A percentile compares a stretch with the other conserved stretches of the same genome.
These are phyloP conservation scores for Leccinum holopus DNA, from an alignment of 1,284 basidiomycete species.

Conservation along the genomic window DNA sequence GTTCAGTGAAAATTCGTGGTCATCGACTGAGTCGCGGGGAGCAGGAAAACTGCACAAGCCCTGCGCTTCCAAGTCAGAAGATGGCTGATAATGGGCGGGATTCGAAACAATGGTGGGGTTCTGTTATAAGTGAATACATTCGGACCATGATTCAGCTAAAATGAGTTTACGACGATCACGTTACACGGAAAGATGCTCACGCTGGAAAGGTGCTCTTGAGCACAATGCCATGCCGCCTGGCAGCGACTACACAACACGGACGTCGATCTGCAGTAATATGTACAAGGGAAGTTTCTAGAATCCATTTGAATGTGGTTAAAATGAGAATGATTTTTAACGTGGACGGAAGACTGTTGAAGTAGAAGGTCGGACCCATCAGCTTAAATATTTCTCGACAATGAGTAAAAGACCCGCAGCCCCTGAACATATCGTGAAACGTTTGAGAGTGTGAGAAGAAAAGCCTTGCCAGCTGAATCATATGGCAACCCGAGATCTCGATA, in stretches of 20 bases:
- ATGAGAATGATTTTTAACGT: conserved; percentile 7
- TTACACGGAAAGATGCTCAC: conserved; percentile 42
- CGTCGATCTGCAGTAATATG: conserved; percentile 65
- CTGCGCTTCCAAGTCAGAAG: not conserved
- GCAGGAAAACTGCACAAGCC: not conserved
- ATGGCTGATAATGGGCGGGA: not conserved
- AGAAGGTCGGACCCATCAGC: not conserved
- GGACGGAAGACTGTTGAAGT: conserved; percentile 4
- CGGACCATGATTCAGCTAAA: not conserved
- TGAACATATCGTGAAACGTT: conserved; percentile 2
- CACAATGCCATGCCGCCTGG: conserved; percentile 74
- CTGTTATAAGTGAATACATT: not conserved
- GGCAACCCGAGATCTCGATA: conserved; percentile 22
- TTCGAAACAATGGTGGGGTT: not conserved
- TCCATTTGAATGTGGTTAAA: not conserved
- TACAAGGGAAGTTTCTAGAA: conserved; percentile 41
- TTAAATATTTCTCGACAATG: conserved; percentile 30
- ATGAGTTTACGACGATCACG: conserved; percentile 17
- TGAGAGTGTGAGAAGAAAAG: conserved; percentile 8
- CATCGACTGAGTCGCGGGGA: not conserved
- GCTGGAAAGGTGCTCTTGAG: conserved; percentile 61
- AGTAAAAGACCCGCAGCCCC: conserved; percentile 1
- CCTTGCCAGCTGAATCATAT: not conserved
- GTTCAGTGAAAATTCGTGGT: not conserved
- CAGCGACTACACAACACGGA: conserved; percentile 82